Evolutionary conservation across 1,139 yeast genomes (phyloP).

Genomic region (Blastobotrys apis): DNA sequence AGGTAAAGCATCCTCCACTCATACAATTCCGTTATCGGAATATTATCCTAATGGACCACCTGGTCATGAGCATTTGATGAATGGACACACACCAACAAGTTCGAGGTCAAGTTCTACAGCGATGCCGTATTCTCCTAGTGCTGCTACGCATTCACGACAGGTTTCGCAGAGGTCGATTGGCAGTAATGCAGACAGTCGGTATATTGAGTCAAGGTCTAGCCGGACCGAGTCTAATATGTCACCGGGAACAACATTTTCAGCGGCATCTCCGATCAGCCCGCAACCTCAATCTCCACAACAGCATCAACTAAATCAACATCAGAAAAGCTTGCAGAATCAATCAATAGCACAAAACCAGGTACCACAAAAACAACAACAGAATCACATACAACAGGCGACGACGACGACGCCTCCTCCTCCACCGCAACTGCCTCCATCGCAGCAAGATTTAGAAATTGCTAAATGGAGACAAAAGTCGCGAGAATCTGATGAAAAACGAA

Average conservation of each 20-base stretch:
- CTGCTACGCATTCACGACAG: constrained; percentile 6
- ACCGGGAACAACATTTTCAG: neutral
- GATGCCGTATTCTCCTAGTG: neutral
- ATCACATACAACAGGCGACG: neutral
- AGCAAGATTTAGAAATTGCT: constrained; percentile 13
- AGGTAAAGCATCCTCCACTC: constrained; percentile 6
- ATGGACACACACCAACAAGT: constrained; percentile 2
- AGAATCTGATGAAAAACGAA: constrained; percentile 28
- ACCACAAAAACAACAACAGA: neutral
- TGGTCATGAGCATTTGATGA: neutral
- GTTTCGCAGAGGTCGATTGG: constrained; percentile 7
- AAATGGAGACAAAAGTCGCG: constrained; percentile 25
- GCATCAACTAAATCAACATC: neutral
- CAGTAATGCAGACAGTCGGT: neutral
- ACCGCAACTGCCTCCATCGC: constrained; percentile 8
- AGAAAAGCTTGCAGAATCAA: neutral
- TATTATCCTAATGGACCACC: constrained; percentile 13
- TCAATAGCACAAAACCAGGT: neutral
- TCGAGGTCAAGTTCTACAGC: constrained; percentile 8
- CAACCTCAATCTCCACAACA: neutral
- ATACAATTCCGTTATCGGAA: constrained; percentile 11
- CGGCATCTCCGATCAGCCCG: constrained; percentile 1
- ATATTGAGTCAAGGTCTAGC: neutral
- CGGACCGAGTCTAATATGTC: neutral
- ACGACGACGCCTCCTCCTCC: neutral